A percentile compares a stretch with the other conserved stretches of the same genome.
Evolutionary conservation across 2,329 filamentous ascomycete species (phyloP).

Genomic region (Epichloe glyceriae): DNA sequence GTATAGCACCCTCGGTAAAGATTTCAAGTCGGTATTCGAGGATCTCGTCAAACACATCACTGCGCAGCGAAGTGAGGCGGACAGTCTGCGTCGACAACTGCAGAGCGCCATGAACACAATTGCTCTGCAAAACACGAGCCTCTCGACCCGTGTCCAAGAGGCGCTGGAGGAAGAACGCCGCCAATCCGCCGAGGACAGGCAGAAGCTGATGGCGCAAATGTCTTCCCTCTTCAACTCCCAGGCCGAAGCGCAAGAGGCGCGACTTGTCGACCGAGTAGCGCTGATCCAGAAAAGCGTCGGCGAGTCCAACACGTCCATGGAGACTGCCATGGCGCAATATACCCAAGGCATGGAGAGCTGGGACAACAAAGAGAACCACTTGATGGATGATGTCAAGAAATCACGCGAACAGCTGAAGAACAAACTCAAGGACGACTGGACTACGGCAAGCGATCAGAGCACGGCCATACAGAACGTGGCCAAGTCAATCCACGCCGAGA

Average conservation of each 20-base stretch:
- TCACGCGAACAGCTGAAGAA: slow-evolving; percentile 68
- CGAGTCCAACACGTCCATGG: slow-evolving; percentile 50
- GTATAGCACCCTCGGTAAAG: slow-evolving; percentile 69
- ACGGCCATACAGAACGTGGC: slow-evolving; percentile 73
- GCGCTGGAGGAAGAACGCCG: slow-evolving; percentile 65
- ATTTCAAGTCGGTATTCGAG: slow-evolving; percentile 79
- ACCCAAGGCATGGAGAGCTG: slow-evolving; percentile 60
- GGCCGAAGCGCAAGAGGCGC: slow-evolving; percentile 57
- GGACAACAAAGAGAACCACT: slow-evolving; percentile 53
- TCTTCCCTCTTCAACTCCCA: slow-evolving; percentile 62
- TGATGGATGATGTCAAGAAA: slow-evolving; percentile 57
- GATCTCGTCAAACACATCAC: slow-evolving; percentile 62
- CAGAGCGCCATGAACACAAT: slow-evolving; percentile 55
- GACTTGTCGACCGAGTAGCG: slow-evolving; percentile 51
- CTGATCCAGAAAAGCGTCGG: slow-evolving; percentile 50
- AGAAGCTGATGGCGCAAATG: slow-evolving; percentile 64
- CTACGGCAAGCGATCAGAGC: slow-evolving; percentile 64
- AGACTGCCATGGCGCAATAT: slow-evolving; percentile 53
- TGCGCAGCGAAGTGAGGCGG: slow-evolving; percentile 64
- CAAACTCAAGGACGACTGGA: slow-evolving; percentile 79
- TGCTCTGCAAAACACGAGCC: slow-evolving; percentile 52
- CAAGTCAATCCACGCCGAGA: slow-evolving; percentile 80
- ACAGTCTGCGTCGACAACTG: slow-evolving; percentile 59
- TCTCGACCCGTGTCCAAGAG: slow-evolving; percentile 53
- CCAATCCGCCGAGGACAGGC: slow-evolving; percentile 59